Percentiles rank a stretch among this genome's conserved stretches.
Evolutionary conservation across 805 yeast species (phyloP).

Genomic region (Blastobotrys americana): DNA sequence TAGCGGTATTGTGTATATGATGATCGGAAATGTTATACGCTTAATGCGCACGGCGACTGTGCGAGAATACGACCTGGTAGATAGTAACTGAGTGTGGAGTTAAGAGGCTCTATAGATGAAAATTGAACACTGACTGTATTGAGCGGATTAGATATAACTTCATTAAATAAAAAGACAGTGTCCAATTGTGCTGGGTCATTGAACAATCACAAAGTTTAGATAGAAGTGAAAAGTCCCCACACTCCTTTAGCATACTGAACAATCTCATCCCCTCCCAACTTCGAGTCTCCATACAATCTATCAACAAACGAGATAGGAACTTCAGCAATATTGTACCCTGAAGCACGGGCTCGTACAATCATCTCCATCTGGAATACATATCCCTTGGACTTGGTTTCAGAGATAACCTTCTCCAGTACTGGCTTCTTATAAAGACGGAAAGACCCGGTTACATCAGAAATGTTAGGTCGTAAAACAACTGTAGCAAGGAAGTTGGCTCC

Average conservation of each 20-base stretch:
- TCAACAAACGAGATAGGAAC: conserved; percentile 76
- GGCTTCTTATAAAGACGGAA: conserved; percentile 68
- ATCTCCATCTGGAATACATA: conserved; percentile 84
- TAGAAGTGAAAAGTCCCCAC: conserved; percentile 58
- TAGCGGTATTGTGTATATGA: too few relatives aligned
- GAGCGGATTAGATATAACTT: too few relatives aligned
- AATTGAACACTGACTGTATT: too few relatives aligned
- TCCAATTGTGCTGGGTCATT: too few relatives aligned
- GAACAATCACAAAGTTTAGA: too few relatives aligned
- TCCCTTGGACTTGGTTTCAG: conserved; percentile 64
- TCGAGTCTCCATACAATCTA: conserved; percentile 69
- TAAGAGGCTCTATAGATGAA: too few relatives aligned
- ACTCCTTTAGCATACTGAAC: conserved; percentile 73
- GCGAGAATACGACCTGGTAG: too few relatives aligned
- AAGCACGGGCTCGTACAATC: conserved; percentile 75
- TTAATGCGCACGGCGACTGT: too few relatives aligned
- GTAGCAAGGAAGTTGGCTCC: conserved; percentile 77
- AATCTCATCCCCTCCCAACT: conserved; percentile 75
- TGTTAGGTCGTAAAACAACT: conserved; percentile 61
- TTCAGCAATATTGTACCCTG: conserved; percentile 67
- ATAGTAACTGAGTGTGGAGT: too few relatives aligned
- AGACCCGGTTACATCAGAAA: conserved; percentile 70
- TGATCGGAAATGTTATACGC: too few relatives aligned
- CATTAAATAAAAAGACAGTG: too few relatives aligned
- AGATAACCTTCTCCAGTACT: conserved; percentile 58